phyloP scores from a whole-genome alignment of 495 filamentous ascomycete genomes.

The Barbatosphaeria neglecta region DNA sequence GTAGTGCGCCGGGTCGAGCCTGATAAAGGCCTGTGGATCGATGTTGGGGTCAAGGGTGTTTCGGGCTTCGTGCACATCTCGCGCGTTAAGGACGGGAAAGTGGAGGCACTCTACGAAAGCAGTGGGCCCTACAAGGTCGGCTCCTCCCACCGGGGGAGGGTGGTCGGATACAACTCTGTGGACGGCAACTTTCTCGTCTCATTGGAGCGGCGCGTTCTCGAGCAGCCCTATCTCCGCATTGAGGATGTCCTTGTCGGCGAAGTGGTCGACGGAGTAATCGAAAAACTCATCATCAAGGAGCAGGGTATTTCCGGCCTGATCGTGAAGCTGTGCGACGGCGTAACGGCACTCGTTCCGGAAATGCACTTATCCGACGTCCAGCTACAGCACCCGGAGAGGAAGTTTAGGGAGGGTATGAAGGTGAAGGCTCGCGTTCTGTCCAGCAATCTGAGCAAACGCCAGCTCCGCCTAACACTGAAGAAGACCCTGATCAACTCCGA shows the following conservation, averaged over 20 bases:
- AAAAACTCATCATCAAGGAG: conserved; percentile 66
- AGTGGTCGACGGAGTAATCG: conserved; percentile 70
- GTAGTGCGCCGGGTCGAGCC: conserved; percentile 68
- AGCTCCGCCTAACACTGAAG: conserved; percentile 82
- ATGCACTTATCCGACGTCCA: conserved; percentile 79
- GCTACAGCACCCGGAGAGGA: conserved; percentile 87
- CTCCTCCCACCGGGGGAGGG: conserved; percentile 63
- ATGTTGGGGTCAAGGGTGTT: conserved; percentile 61
- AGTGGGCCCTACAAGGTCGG: conserved; percentile 66
- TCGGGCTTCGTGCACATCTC: conserved; percentile 91
- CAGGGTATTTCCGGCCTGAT: conserved; percentile 67
- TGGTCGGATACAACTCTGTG: conserved; percentile 75
- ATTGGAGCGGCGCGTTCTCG: conserved; percentile 65
- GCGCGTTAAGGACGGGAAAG: conserved; percentile 70
- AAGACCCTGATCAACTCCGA: conserved; percentile 90
- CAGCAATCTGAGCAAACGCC: conserved; percentile 59
- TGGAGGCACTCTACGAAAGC: conserved; percentile 66
- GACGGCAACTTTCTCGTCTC: conserved; percentile 83
- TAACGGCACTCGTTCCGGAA: conserved; percentile 75
- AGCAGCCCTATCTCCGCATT: conserved; percentile 78
- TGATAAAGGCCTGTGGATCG: conserved; percentile 66
- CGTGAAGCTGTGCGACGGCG: conserved; percentile 72
- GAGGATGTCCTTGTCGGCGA: conserved; percentile 79
- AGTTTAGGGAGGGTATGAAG: conserved; percentile 77
- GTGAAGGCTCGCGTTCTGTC: conserved; percentile 79